Conservation (phyloP, 306 rosid genomes). For the Trifolium pratense region DNA sequence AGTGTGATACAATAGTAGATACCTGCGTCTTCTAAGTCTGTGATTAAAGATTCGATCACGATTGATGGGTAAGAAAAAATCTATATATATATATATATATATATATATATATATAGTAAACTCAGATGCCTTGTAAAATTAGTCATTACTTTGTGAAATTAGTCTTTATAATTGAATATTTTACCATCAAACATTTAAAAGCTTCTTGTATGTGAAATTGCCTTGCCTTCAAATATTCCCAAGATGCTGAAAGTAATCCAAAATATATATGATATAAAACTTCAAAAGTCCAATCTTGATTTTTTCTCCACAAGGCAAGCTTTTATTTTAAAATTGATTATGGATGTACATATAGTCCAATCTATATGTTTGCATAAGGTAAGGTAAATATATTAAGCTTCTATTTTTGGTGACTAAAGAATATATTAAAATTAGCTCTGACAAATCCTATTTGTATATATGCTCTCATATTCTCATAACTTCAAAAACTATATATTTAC, state of each 20-base stretch:
- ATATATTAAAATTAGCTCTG: constrained; percentile 15
- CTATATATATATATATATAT: no score
- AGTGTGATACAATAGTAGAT: not conserved
- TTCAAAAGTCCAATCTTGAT: constrained; percentile 17
- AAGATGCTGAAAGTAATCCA: constrained; percentile 25
- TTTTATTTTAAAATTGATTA: not conserved
- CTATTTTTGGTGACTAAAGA: constrained; percentile 1
- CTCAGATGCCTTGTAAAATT: no score
- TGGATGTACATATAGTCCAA: no score
- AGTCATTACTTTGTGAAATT: no score
- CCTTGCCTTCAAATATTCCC: constrained; percentile 15
- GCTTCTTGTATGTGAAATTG: not conserved
- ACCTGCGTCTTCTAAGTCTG: not conserved
- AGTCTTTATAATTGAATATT: no score
- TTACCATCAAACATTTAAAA: not conserved
- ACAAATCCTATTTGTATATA: constrained; percentile 13
- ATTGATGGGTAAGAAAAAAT: not conserved
- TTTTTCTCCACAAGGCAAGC: not conserved
- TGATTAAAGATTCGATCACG: not conserved
- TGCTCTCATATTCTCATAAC: constrained; percentile 28
- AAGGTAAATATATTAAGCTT: not conserved
- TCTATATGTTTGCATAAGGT: no score
- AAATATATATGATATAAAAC: constrained; percentile 11
- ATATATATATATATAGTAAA: no score
- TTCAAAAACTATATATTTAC: constrained; percentile 34